Conservation (phyloP, 1,284 basidiomycete species). For the Trichosporon sp. region DNA sequence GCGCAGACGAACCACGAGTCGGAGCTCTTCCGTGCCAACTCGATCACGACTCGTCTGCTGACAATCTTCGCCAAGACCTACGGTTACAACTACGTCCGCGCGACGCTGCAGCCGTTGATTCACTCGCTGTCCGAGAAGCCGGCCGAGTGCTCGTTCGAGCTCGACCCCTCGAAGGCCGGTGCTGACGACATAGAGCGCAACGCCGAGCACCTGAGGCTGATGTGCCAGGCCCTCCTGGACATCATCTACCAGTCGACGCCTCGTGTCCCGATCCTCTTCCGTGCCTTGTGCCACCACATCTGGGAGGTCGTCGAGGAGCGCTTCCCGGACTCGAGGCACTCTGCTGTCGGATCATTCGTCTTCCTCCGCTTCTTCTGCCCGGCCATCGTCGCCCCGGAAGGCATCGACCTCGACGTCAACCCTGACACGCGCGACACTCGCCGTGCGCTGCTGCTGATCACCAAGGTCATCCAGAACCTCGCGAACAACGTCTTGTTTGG, state of each 20-base stretch:
- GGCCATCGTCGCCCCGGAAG: constrained; percentile 78
- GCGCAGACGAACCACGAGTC: constrained; percentile 68
- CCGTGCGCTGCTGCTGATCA: constrained; percentile 74
- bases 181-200: constrained; percentile 65
- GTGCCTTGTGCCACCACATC: constrained; percentile 80
- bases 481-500: constrained; percentile 90
- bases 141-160: constrained; percentile 67
- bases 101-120: constrained; percentile 69
- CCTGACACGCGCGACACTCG: constrained; percentile 61
- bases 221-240: constrained; percentile 70
- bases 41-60: constrained; percentile 74
- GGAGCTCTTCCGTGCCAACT: constrained; percentile 77
- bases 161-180: constrained; percentile 65
- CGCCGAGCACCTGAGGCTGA: constrained; percentile 64
- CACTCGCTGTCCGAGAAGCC: constrained; percentile 68
- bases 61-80: constrained; percentile 79
- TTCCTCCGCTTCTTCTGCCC: constrained; percentile 72
- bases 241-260: constrained; percentile 68
- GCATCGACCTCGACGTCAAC: constrained; percentile 73
- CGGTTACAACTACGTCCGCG: constrained; percentile 80
- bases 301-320: constrained; percentile 70
- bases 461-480: constrained; percentile 85
- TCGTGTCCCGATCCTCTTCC: constrained; percentile 72
- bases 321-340: constrained; percentile 79
- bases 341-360: constrained; percentile 84